Evolutionary conservation across 1,139 yeast genomes (phyloP), one percentile per base, ranked within the genome.

Genomic region (Candida buenavistaensis): DNA sequence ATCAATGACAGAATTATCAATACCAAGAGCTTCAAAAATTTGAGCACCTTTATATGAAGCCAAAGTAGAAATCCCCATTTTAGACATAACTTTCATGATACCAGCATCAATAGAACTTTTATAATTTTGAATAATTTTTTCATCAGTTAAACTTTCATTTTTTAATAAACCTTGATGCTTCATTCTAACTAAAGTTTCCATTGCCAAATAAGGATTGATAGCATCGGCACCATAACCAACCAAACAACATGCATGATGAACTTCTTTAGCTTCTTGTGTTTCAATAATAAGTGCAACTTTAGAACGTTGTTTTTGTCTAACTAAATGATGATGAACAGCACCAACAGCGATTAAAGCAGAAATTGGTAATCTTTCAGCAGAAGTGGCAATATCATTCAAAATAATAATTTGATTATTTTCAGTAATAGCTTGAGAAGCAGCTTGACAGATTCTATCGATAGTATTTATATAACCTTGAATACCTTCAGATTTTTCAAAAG

Each of bases 11-110:
- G 95, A 80, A 62, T 89, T 89, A 60, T 92, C 97, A 45, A 92
- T 80, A 64, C 98, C 98, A 45, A 92, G 73, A 37, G 96, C 96
- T 65, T 92, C 98, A 59, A 92, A 92, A 55, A 92, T 92, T 67
- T 92, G 98, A 14, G 98, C 98, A 62, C 97, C 98, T 66, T 92
- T 92, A 68, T 92, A 92, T 14, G 96, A 87, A 15, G 97, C 96
- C 59, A 92, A 73, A 23, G 98, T 92, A 25, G 97, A 90, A 52
- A 92, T 92, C 73, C 98, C 98, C 97, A 92, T 92, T 73, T 92
- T 92, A 30, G 97, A 87, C 98, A 92, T 92, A 43, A 92, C 97
- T 69, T 92, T 92, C 55, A 88, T 71, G 48, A 92, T 83, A 64
- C 97, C 97, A 39, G 89, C 82, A 57, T 90, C 95, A 43, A 86